These are phyloP conservation scores for Botryotinia globosa DNA, from an alignment of 2,329 filamentous ascomycete genomes.

Conservation along the genomic window DNA sequence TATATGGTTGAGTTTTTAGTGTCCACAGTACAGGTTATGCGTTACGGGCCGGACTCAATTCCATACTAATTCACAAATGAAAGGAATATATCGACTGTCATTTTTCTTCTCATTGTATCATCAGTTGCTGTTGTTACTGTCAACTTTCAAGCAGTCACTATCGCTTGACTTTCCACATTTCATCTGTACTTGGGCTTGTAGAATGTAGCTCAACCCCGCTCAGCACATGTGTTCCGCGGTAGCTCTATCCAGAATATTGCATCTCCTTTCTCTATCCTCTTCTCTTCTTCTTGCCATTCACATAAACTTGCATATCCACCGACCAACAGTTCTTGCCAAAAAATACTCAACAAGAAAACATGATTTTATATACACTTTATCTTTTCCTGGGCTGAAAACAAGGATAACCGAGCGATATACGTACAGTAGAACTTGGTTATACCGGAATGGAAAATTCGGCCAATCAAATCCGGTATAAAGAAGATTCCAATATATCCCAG, in stretches of 20 bases:
- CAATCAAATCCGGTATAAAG: no score
- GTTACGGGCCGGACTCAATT: not conserved
- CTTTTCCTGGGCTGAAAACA: not conserved
- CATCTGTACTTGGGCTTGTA: not conserved
- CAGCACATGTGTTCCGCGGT: not conserved
- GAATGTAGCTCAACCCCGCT: not conserved
- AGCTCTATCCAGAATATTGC: no score
- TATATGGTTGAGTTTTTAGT: not conserved
- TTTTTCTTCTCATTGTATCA: no score
- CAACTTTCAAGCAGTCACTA: no score
- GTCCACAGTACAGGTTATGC: not conserved
- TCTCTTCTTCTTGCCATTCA: not conserved
- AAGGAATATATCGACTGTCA: no score
- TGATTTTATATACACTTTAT: not conserved
- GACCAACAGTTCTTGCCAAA: not conserved
- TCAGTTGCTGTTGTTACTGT: no score
- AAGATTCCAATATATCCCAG: no score
- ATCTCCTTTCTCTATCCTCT: not conserved
- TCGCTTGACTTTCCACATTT: not conserved
- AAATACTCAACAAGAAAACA: not conserved
- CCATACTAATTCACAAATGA: no score
- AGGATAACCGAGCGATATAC: not conserved
- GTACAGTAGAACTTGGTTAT: no score
- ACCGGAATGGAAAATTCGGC: no score
- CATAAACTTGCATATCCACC: fast-evolving